Evolutionary conservation across 306 rosid genomes (phyloP).

Genomic region (Sindora glabra): DNA sequence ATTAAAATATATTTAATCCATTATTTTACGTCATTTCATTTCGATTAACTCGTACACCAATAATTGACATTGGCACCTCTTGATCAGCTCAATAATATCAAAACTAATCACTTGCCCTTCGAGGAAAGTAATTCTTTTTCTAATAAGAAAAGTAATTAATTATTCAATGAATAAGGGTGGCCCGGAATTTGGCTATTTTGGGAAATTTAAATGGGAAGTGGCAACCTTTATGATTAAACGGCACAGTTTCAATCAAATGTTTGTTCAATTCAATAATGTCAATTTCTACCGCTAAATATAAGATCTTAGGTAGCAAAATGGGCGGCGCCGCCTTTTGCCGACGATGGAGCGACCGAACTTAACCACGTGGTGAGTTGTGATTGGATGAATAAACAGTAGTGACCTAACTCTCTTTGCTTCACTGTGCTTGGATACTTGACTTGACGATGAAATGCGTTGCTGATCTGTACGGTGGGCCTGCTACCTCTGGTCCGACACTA

Average conservation of each 20-base stretch:
- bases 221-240: constrained; percentile 29
- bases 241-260: neutral
- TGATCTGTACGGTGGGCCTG: constrained; percentile 29
- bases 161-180: constrained; percentile 10
- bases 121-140: no score
- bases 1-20: no score
- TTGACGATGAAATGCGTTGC: neutral
- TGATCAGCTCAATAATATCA: constrained; percentile 13
- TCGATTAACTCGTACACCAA: no score
- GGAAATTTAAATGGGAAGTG: constrained; percentile 20
- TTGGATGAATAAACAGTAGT: neutral
- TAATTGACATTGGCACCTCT: neutral
- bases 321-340: constrained; percentile 26
- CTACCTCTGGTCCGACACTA: constrained; percentile 43
- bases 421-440: no score
- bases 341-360: constrained; percentile 8
- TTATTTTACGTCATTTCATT: no score
- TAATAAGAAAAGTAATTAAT: constrained; percentile 14
- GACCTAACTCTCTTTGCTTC: neutral
- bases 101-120: neutral
- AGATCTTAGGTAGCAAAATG: neutral
- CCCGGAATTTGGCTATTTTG: neutral
- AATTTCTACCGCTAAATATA: no score
- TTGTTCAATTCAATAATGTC: no score
- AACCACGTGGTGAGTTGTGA: neutral